Evolutionary conservation across 75 land plant genomes (phyloP), one percentile per base, ranked within the genome.

Genomic region (Pinus albicaulis): DNA sequence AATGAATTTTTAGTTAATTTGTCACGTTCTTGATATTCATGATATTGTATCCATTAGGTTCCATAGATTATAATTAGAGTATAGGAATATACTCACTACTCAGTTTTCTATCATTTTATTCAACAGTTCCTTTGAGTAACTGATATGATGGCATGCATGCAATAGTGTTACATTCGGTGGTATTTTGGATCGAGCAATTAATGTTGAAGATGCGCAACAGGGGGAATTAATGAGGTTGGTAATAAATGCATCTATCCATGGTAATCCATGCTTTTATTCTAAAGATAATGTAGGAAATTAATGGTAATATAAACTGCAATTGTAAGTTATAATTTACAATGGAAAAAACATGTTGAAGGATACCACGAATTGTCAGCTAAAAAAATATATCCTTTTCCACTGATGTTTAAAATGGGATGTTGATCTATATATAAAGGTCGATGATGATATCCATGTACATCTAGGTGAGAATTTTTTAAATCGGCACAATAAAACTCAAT

Each of bases 401-500:
- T 59, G 90, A 90, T 68, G 83, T 86, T 56, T 59, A 8, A 75
- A 78, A 72, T 91, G 93, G 93, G 93, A 91, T 80, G 93, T 91
- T n/a, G 91, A 91, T 15, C 89, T 88, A 31, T 91, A 89, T 64
- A 75, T 91, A 58, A 91, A 91, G 78, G 91, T 91, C 58, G 91
- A 91, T 82, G 93, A 88, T 73, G 93, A 91, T 76, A 85, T 91
- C 61, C 93, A 91, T 82, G 89, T 91, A 62, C 88, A 91, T 59
- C 70, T 89, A 72, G 93, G 93, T 91, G 44, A 80, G 34, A 26
- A 52, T 55, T 52, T 41, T 41, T 17, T 61, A 56, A 22, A 68
- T 8, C 13, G 20, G 3, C 23, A 41, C 41, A 41, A 13, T 23
- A n/a, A 64, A 16, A 8, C 8, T 68, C 4, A 20, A 68, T 68